Evolutionary conservation across 2,329 filamentous ascomycete species (phyloP).

Genomic region (Plectosphaerella plurivora): DNA sequence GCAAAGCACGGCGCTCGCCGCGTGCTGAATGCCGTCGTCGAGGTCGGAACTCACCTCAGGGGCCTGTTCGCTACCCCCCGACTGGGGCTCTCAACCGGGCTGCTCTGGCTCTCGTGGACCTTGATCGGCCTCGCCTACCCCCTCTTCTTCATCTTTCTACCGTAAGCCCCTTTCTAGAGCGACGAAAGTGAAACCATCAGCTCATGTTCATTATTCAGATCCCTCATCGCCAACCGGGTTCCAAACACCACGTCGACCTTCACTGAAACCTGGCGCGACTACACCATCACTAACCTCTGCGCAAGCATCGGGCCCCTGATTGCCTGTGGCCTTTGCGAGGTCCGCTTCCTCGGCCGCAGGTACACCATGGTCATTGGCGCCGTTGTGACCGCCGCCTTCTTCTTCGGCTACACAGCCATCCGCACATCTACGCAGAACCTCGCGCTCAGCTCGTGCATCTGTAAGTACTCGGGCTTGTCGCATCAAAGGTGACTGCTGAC

Average conservation of each 20-base stretch:
- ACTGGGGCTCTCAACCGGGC: constrained; percentile 54
- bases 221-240: neutral
- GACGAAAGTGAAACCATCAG: too few relatives aligned
- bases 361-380: constrained; percentile 65
- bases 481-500: too few relatives aligned
- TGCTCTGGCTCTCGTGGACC: constrained; percentile 67
- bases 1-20: constrained; percentile 1
- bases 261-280: constrained; percentile 63
- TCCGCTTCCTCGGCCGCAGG: constrained; percentile 51
- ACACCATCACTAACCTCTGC: constrained; percentile 62
- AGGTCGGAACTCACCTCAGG: constrained; percentile 45
- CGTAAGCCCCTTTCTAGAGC: constrained; percentile 26
- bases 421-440: constrained; percentile 57
- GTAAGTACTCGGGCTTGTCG: neutral
- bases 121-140: constrained; percentile 69
- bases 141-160: constrained; percentile 70
- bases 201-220: neutral
- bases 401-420: constrained; percentile 72
- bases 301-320: constrained; percentile 65
- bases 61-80: constrained; percentile 60
- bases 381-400: constrained; percentile 61
- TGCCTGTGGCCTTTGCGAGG: constrained; percentile 61
- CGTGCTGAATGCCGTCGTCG: constrained; percentile 22
- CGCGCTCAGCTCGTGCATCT: constrained; percentile 62
- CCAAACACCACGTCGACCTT: neutral